Evolutionary conservation across 345 rosid species (phyloP), one percentile per base, ranked within the genome.

Genomic region (Limnanthes douglasii): DNA sequence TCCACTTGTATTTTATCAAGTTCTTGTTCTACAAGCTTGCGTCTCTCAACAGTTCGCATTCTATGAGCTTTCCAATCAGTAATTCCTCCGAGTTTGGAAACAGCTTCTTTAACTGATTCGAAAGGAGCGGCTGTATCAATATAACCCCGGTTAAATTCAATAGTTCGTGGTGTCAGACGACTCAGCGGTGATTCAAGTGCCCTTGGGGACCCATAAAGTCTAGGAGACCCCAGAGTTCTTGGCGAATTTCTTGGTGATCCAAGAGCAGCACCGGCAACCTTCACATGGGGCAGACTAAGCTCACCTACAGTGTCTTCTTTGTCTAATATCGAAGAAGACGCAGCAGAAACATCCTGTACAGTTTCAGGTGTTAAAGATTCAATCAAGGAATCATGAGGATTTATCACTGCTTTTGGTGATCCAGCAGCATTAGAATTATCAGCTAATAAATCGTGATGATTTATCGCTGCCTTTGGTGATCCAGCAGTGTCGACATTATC

Each of bases 21-120:
- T 55, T 82, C 94, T 51, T 73, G 72, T 50, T 82, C 94, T 1
- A 86, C 68, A 51, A 56, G 61, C 58, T 78, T 82, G 25, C 75
- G 67, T 37, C 73, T 75, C 97, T 83, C 90, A 49, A 76, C 67
- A 9, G 78, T 66, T 63, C 74, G 66, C 57, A 71, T 45, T 64
- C 57, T 72, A 48, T 83, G 97, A 28, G 86, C 97, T 66, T 83
- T 88, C 97, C 97, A 88, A 41, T 88, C 97, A 31, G 75, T 77
- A 48, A 83, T 83, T 45, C 97, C 97, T 8, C 97, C 97, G 53
- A 88, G 79, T 66, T 68, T 83, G 31, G 95, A 83, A 54, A 88
- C 97, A 38, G 72, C 97, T 57, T 73, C 80, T 70, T 88, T 83
- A 43, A 88, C 97, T 9, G 97, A 83, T 62, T 88, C 95, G 43